Base-by-base conservation (phyloP, 352 stramenopile species). In the Globisporangium radiosum region DNA sequence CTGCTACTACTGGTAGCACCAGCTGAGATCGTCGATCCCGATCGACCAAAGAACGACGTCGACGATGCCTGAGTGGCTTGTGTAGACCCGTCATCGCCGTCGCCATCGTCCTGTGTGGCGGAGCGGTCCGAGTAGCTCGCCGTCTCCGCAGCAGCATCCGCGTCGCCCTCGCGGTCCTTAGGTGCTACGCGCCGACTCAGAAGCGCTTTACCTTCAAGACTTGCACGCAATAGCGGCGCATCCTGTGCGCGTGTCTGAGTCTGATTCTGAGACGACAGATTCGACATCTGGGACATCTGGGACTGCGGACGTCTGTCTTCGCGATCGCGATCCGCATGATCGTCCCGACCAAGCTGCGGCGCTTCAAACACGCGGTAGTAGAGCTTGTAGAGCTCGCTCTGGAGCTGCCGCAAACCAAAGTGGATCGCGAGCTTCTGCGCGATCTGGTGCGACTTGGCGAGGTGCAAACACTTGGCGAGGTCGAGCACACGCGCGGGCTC, bases 381-480 rank as follows among this genome's bases (percentile, higher is more conserved):
- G 10, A 94, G 58, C 40, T 85, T 72, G 39, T 91, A 85, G 15
- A 94, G 69, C 61, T 90, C 78, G 5, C 70, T 84, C 57, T 88
- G 76, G 39, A 94, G 52, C 48, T 90, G 73, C 0, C 83, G 80
- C 42, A 92, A 65, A 0, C 76, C 83, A 65, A 90, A 94, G 56
- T 94, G 82, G 44, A 82, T 81, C 3, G 83, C 82, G 14, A 94
- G 69, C 55, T 92, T 92, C 64, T 91, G 81, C 14, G 82, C 85
- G 54, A 94, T 94, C 59, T 87, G 73, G 42, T 91, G 81, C 0
- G 79, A 91, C 56, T 94, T 94, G 47, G 92, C 81, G 1, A 94
- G 57, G 59, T 88, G 73, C 33, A 94, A 62, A 53, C 85, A 94
- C 69, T 88, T 89, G 57, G 82, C 82, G 59, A 94, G 62, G 55